Base-by-base conservation (phyloP, 805 yeast genomes). In the Monosporozyma servazzii region DNA sequence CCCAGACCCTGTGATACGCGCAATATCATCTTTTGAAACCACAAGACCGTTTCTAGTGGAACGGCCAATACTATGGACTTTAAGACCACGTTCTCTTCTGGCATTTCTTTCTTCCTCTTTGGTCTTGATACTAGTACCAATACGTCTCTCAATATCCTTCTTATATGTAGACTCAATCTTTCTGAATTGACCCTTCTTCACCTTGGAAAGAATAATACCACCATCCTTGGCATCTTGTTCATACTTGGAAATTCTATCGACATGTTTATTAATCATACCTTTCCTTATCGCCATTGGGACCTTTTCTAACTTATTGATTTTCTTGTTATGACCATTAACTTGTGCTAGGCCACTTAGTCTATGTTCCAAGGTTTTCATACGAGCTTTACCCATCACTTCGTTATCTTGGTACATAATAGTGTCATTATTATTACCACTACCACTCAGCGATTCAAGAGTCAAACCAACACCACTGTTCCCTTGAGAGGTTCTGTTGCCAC, bases 261-360 rank as follows among this genome's bases (percentile, higher is more conserved):
- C 68, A 45, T 82, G 77, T 45, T 81, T 75, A 36, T 73, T 69
- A 25, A 87, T 72, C 83, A 90, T 85, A 2, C 96, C 96, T 62
- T 86, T 86, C 51, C 97, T 77, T 74, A 88, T 80, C 18, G 78
- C 66, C 89, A 93, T 90, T 20, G 98, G 96, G 80, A 88, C 87
- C 48, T 82, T 86, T 57, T 86, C 93, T 36, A 84, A 66, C 50
- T 71, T 78, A 25, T 48, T 52, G 2, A 46, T 49, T 41, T 54
- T 58, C 59, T 62, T 37, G 69, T 69, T 29, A 63, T 66, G 15
- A 76, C 66, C 84, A 53, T 76, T 75, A 0, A 72, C 63, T 6
- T 72, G 58, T 0, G 87, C 75, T 1, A 80, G 54, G 10, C 71
- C 66, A 13, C 77, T 67, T 51, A 86, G 68, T 51, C 91, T 71